phyloP scores from a whole-genome alignment of 139 green algal genomes.

The Closterium sp. region DNA sequence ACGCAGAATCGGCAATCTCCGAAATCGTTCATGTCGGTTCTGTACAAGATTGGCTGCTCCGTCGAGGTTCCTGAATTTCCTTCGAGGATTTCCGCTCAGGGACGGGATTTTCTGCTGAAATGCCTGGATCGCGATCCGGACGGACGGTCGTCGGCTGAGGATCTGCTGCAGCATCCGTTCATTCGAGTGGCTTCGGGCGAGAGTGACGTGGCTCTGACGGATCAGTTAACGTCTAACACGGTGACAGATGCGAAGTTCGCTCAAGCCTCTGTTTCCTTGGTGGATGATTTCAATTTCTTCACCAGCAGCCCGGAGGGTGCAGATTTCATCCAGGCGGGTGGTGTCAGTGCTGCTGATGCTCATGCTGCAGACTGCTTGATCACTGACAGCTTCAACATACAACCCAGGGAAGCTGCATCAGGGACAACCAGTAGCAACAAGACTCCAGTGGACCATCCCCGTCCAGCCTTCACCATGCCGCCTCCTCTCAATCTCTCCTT shows the following conservation, averaged over 20 bases:
- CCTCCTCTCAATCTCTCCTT: background rate
- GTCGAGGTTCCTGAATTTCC: constrained; percentile 69
- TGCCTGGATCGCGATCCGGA: constrained; percentile 74
- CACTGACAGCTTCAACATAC: background rate
- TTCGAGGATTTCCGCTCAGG: constrained; percentile 68
- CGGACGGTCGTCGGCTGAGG: constrained; percentile 14
- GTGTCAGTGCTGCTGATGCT: no score
- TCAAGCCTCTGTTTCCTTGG: no score
- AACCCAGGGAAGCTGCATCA: background rate
- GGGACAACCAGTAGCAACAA: background rate
- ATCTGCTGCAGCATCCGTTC: constrained; percentile 43
- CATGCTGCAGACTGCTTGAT: no score
- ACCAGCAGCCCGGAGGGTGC: background rate
- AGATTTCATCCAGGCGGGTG: background rate
- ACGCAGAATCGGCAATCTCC: constrained; percentile 33
- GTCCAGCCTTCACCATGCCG: background rate
- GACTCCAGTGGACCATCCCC: background rate
- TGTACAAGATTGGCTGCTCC: constrained; percentile 87
- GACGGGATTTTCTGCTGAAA: constrained; percentile 83
- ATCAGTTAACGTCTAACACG: no score
- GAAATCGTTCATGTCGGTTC: constrained; percentile 59
- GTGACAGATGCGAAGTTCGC: no score
- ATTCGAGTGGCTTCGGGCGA: background rate
- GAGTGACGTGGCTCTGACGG: no score
- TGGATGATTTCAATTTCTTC: background rate